A percentile compares a stretch with the other conserved stretches of the same genome.
Conservation (phyloP, 2,329 filamentous ascomycete genomes). For the Hypoxylon sp. region DNA sequence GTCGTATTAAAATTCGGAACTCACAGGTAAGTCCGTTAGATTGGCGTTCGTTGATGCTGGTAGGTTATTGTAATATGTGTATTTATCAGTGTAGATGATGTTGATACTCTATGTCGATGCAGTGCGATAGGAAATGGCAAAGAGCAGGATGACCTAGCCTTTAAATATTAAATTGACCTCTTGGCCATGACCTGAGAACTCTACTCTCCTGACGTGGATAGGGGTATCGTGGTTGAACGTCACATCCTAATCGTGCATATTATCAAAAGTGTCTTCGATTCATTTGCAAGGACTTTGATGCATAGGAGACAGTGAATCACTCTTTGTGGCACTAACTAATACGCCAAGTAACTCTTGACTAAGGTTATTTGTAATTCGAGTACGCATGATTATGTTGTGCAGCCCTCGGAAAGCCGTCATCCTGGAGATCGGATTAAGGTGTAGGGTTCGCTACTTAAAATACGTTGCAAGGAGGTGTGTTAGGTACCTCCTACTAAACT, state of each 20-base stretch:
- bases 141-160: not conserved
- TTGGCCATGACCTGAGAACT: not conserved
- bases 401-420: no score
- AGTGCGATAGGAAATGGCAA: not conserved
- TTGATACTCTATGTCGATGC: not conserved
- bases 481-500: no score
- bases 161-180: not conserved
- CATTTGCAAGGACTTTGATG: not conserved
- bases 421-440: not conserved
- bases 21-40: not conserved
- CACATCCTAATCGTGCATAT: not conserved
- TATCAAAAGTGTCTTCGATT: not conserved
- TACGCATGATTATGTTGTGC: not conserved
- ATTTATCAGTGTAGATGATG: not conserved
- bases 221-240: not conserved
- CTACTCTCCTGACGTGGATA: not conserved
- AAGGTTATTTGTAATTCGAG: not conserved
- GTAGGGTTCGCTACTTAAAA: not conserved
- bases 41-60: not conserved
- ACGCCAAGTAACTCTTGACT: not conserved
- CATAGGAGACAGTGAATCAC: not conserved
- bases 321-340: not conserved
- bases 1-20: not conserved
- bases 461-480: no score
- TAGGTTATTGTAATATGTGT: not conserved